Base-by-base conservation (phyloP, 768 basidiomycete genomes). In the Naematelia aurantialba region DNA sequence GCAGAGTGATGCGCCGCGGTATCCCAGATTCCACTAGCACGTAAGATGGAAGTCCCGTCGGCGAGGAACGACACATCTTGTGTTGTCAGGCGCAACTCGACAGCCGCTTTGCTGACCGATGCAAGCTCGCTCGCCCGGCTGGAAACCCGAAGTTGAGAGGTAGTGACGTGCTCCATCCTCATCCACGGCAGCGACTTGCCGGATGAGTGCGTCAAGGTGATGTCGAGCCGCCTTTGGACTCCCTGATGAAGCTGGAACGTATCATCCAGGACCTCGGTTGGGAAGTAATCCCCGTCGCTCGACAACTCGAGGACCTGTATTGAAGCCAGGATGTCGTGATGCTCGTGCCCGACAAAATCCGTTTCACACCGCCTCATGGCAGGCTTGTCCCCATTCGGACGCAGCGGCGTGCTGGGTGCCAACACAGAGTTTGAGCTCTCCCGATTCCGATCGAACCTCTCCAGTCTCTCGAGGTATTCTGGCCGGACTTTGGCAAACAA, bases 221-320 rank as follows among this genome's bases (percentile, higher is more conserved):
- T 76, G 31, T 83, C 78, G 51, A 99, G 78, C 12, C 89, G 85
- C 21, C 96, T 83, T 74, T 99, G 96, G 24, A 97, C 78, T 25
- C 96, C 96, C 79, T 99, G 96, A 68, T 89, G 92, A 19, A 98
- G 81, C 59, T 84, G 85, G 78, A 96, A 94, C 54, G 84, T 85
- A 14, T 92, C 91, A 4, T 87, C 84, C 46, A 90, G 77, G 10
- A 97, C 90, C 8, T 89, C 87, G 0, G 91, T 87, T 21, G 91
- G 87, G 19, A 80, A 78, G 75, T 96, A 97, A 46, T 86, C 81
- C 21, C 96, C 96, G 55, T 89, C 85, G 14, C 89, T 85, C 25
- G 83, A 85, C 27, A 98, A 82, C 76, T 99, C 93, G 72, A 85
- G 85, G 48, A 99, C 82, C 69, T 91, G 89, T 42, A 93, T 73